Percentiles rank a stretch among this genome's conserved stretches.
These are phyloP conservation scores for Kazachstania africana DNA, from an alignment of 805 yeast species.

Conservation along the genomic window DNA sequence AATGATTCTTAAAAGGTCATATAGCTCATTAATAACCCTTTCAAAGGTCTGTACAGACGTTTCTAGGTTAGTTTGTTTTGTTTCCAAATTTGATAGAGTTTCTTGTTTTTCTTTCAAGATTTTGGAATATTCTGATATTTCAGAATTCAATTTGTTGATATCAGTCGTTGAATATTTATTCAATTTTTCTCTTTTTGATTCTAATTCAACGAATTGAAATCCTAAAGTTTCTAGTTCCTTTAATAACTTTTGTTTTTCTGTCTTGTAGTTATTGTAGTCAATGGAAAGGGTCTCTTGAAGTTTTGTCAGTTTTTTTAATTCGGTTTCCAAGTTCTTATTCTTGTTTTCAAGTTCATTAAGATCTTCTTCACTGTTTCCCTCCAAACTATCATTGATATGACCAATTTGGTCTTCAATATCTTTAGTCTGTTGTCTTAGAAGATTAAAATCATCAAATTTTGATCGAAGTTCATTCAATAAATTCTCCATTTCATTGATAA, in stretches of 20 bases:
- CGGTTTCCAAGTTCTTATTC: constrained; percentile 47
- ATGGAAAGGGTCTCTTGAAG: constrained; percentile 49
- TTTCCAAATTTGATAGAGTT: constrained; percentile 32
- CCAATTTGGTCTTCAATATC: constrained; percentile 26
- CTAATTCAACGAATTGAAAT: constrained; percentile 43
- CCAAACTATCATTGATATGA: constrained; percentile 1
- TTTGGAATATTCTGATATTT: constrained; percentile 38
- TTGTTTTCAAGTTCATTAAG: constrained; percentile 35
- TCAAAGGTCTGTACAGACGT: constrained; percentile 49
- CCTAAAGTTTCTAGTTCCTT: constrained; percentile 51
- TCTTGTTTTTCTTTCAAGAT: constrained; percentile 33
- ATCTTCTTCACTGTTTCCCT: constrained; percentile 9
- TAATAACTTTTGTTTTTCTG: constrained; percentile 46
- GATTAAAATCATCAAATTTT: constrained; percentile 31
- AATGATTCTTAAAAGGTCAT: constrained; percentile 28
- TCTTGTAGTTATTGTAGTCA: constrained; percentile 54
- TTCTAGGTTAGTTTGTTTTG: constrained; percentile 37
- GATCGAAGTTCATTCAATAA: constrained; percentile 35
- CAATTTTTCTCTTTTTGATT: constrained; percentile 47
- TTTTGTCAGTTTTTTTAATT: constrained; percentile 47
- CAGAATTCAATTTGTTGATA: constrained; percentile 40
- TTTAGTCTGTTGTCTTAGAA: constrained; percentile 26
- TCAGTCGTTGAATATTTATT: constrained; percentile 50
- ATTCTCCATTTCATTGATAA: constrained; percentile 43
- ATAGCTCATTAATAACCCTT: constrained; percentile 21